Conservation (phyloP, 257 asterid genomes). For the Avicennia marina region DNA sequence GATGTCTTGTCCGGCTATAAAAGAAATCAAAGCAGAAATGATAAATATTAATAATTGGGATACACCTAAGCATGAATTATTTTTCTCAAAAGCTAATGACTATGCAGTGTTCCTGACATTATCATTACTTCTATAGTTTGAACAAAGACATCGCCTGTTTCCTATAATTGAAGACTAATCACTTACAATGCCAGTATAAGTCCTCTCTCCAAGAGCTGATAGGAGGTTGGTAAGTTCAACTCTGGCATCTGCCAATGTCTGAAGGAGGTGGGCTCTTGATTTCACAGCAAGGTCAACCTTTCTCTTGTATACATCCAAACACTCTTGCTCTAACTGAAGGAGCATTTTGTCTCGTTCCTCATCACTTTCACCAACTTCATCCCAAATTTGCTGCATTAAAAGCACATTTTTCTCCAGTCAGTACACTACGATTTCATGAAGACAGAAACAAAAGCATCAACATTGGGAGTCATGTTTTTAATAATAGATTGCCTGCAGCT, state of each 20-base stretch:
- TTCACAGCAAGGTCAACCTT: conserved; percentile 90
- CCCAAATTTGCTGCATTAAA: conserved; percentile 65
- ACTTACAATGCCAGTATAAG: conserved; percentile 61
- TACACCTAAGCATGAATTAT: background rate
- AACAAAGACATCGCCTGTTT: background rate
- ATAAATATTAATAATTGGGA: background rate
- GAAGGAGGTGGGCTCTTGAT: conserved; percentile 69
- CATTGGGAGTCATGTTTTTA: background rate
- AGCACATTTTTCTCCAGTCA: conserved; percentile 3
- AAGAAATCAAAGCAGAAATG: background rate
- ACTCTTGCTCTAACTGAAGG: conserved; percentile 71
- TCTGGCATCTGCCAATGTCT: conserved; percentile 84
- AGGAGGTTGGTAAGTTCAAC: conserved; percentile 82
- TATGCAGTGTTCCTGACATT: background rate
- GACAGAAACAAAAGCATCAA: background rate
- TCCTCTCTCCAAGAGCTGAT: conserved; percentile 70
- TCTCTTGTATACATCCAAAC: conserved; percentile 72
- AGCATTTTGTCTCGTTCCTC: conserved; percentile 73
- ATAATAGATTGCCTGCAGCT: conserved; percentile 44
- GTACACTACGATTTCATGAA: background rate
- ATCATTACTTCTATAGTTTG: conserved; percentile 4
- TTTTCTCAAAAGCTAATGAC: conserved; percentile 1
- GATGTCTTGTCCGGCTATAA: conserved; percentile 84
- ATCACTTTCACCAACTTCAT: conserved; percentile 76
- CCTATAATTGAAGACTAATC: background rate